Evolutionary conservation across 352 stramenopile species (phyloP).

Genomic region (Blastocystis sp.): DNA sequence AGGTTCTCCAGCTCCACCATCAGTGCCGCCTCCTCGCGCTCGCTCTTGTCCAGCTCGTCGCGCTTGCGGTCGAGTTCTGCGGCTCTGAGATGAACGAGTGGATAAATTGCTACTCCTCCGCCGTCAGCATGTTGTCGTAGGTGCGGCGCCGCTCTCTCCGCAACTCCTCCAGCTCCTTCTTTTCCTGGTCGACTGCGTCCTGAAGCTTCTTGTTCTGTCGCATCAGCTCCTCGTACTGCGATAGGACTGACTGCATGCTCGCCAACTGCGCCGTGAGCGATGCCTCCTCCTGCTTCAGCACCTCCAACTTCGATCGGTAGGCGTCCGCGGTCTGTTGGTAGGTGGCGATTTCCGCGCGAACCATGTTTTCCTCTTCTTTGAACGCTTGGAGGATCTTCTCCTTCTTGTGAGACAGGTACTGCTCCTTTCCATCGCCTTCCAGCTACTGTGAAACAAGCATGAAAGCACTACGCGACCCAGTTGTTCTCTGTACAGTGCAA

Average conservation of each 20-base stretch:
- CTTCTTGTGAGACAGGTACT: not conserved
- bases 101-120: not conserved
- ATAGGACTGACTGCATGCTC: conserved; percentile 7
- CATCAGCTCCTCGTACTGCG: not conserved
- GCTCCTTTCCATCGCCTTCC: not conserved
- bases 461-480: not conserved
- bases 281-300: not conserved
- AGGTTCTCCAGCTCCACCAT: conserved; percentile 8
- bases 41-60: not conserved
- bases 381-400: not conserved
- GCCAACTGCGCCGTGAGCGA: not conserved
- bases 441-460: not conserved
- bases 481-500: not conserved
- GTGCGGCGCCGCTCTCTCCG: not conserved
- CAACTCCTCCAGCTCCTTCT: not conserved
- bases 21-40: conserved; percentile 21
- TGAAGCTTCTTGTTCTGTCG: not conserved
- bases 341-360: not conserved
- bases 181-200: not conserved
- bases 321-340: not conserved
- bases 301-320: not conserved
- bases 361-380: conserved; percentile 12
- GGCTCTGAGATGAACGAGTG: not conserved
- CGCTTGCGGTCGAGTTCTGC: not conserved
- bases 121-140: not conserved